Percentiles rank a stretch among this genome's conserved stretches.
Conservation (phyloP, 225 moss, liverwort and hornwort species). For the Rhytidiadelphus loreus region DNA sequence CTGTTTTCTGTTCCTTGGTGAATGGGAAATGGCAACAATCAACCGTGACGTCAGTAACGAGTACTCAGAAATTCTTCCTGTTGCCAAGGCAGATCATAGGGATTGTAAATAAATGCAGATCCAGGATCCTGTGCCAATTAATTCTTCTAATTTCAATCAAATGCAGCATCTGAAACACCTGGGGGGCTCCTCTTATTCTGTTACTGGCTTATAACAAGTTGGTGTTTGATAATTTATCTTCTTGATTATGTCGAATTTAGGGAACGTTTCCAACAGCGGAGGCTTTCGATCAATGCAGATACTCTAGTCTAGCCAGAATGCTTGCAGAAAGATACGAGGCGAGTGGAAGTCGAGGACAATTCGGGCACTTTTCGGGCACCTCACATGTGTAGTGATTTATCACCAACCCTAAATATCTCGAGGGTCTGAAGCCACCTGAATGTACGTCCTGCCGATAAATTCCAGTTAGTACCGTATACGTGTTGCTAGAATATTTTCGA, state of each 20-base stretch:
- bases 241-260: background rate
- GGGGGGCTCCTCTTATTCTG: background rate
- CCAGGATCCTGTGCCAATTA: background rate
- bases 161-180: background rate
- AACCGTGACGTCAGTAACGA: background rate
- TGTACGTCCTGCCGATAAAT: background rate
- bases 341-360: background rate
- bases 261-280: background rate
- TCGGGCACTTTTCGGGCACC: background rate
- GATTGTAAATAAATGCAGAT: background rate
- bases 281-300: background rate
- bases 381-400: background rate
- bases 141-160: background rate
- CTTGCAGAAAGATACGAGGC: background rate
- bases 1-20: background rate
- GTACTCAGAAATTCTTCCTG: background rate
- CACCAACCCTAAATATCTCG: background rate
- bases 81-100: background rate
- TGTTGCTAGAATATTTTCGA: background rate
- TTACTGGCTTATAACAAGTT: background rate
- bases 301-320: background rate
- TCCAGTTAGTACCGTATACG: background rate
- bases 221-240: background rate
- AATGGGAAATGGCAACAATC: background rate
- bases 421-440: background rate